These are phyloP conservation scores for Microglena sp. DNA, from an alignment of 139 green algal species.

Conservation along the genomic window DNA sequence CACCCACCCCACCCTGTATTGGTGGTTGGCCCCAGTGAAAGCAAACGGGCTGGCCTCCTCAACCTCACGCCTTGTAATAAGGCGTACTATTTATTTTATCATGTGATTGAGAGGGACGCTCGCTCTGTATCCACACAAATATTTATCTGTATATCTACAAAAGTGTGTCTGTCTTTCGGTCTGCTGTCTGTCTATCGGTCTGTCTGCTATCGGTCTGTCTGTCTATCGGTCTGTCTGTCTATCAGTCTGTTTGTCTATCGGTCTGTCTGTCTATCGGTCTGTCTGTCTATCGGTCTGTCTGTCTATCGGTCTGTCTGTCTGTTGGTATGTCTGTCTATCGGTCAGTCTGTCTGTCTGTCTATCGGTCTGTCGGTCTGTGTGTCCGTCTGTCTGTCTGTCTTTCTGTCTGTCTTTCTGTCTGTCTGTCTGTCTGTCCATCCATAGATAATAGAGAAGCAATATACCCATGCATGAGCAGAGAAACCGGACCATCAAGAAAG, in stretches of 20 bases:
- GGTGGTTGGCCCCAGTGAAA: no score
- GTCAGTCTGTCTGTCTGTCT: slow-evolving; percentile 1
- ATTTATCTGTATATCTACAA: background rate
- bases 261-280: background rate
- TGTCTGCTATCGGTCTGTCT: background rate
- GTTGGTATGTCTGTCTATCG: background rate
- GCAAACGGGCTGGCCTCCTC: no score
- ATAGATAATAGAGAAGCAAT: no score
- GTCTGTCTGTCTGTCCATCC: background rate
- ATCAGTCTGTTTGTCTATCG: background rate
- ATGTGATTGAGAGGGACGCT: no score
- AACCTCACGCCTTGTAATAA: no score
- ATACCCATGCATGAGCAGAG: no score
- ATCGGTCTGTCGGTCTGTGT: background rate
- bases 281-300: background rate
- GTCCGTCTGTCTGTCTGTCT: slow-evolving; percentile 1
- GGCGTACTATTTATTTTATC: no score
- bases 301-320: background rate
- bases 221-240: background rate
- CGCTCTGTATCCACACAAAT: no score
- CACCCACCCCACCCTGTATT: no score
- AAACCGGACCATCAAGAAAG: no score
- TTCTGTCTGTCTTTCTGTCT: slow-evolving; percentile 1
- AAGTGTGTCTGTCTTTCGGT: background rate
- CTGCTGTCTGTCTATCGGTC: background rate